Percentiles rank a stretch among this genome's conserved stretches.
These are phyloP conservation scores for Colletotrichum sp. DNA, from an alignment of 2,329 filamentous ascomycete species.

Conservation along the genomic window DNA sequence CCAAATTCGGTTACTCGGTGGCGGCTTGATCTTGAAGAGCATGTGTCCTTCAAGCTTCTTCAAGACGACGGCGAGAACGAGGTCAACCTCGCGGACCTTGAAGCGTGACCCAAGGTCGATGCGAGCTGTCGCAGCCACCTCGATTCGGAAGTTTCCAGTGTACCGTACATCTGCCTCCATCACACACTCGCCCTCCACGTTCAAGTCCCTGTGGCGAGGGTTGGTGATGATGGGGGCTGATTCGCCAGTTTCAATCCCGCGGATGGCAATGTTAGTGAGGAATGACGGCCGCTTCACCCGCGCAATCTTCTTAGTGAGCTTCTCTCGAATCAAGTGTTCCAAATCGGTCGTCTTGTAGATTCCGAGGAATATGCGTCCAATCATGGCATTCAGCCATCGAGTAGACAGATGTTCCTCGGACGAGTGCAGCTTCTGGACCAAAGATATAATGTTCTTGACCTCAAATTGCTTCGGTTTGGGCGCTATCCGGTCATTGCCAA, in stretches of 20 bases:
- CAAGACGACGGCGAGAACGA: slow-evolving; percentile 84
- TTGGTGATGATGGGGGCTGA: slow-evolving; percentile 89
- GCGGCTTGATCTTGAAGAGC: slow-evolving; percentile 87
- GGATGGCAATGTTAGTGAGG: slow-evolving; percentile 82
- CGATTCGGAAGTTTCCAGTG: slow-evolving; percentile 85
- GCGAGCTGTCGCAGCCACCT: slow-evolving; percentile 90
- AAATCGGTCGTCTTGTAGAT: slow-evolving; percentile 85
- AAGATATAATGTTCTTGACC: slow-evolving; percentile 82
- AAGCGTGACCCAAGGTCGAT: slow-evolving; percentile 90
- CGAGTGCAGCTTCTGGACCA: slow-evolving; percentile 90
- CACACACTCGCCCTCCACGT: slow-evolving; percentile 87
- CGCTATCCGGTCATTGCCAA: slow-evolving; percentile 58
- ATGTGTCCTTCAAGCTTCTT: slow-evolving; percentile 86
- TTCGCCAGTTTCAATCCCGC: slow-evolving; percentile 84
- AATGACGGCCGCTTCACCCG: slow-evolving; percentile 92
- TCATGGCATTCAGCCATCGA: slow-evolving; percentile 90
- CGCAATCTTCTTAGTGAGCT: slow-evolving; percentile 95
- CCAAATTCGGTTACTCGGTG: slow-evolving; percentile 96
- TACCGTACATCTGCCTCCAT: slow-evolving; percentile 90
- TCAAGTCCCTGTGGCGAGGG: slow-evolving; percentile 85
- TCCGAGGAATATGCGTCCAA: slow-evolving; percentile 87
- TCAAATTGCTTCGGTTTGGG: slow-evolving; percentile 80
- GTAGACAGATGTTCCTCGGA: slow-evolving; percentile 91
- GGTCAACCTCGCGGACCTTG: slow-evolving; percentile 87
- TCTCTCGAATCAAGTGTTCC: slow-evolving; percentile 78